Evolutionary conservation across 768 basidiomycete genomes (phyloP), one percentile per base, ranked within the genome.

Genomic region (Auricularia cornea): DNA sequence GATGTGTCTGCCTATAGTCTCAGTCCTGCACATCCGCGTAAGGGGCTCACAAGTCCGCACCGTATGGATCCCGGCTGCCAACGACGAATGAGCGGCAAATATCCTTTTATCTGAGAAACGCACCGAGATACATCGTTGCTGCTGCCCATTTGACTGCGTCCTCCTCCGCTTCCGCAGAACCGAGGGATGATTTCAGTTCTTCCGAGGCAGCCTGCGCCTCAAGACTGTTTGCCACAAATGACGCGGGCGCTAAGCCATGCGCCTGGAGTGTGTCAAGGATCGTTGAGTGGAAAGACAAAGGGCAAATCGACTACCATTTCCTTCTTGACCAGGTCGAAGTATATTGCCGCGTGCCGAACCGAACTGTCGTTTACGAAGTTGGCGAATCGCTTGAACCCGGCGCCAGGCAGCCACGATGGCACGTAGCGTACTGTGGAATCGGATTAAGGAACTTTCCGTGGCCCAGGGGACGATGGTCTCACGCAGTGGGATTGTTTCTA

Each of bases 1-100:
- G 73, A 3, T 73, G 71, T 2, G 75, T 76, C 68, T 73, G 44
- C 11, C 38, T 32, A 38, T 10, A 38, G 35, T 38, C 35, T 38
- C 35, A 38, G 35, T 38, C n/a, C n/a, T n/a, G n/a, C n/a, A n/a
- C n/a, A n/a, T n/a, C n/a, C n/a, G n/a, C n/a, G n/a, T n/a, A n/a
- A n/a, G n/a, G n/a, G n/a, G n/a, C n/a, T n/a, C n/a, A n/a, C n/a
- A n/a, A n/a, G n/a, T n/a, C n/a, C 35, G 35, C 35, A 38, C 35
- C 16, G 35, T 38, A 38, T 38, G 35, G 35, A 38, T 38, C 35
- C 35, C 35, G 10, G 35, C 35, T 38, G 35, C 35, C 8, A 14
- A 38, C 35, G 8, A 14, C 8, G 35, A 38, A 14, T 38, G 16
- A 14, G 35, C 16, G 16, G 8, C n/a, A n/a, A n/a, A n/a, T n/a